phyloP scores from a whole-genome alignment of 345 rosid genomes.

The Gossypium rotundifolium region DNA sequence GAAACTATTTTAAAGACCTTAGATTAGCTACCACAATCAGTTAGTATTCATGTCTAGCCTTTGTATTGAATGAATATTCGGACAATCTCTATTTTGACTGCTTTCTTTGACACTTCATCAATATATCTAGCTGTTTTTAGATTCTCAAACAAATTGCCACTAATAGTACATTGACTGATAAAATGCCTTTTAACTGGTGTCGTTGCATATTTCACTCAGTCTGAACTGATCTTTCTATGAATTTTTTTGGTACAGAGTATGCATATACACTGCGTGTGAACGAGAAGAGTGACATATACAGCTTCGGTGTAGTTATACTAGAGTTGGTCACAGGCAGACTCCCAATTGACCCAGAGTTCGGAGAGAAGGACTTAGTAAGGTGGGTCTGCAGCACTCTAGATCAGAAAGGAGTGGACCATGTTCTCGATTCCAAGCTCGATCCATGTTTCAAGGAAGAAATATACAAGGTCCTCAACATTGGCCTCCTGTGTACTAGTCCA shows the following conservation, averaged over 20 bases:
- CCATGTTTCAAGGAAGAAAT: conserved; percentile 81
- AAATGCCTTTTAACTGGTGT: too few species aligned
- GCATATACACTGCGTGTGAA: conserved; percentile 94
- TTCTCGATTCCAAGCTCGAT: conserved; percentile 73
- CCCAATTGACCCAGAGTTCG: conserved; percentile 74
- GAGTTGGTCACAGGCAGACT: conserved; percentile 88
- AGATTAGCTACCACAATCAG: background rate
- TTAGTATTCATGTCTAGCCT: background rate
- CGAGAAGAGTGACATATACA: conserved; percentile 98
- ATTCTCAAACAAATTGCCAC: background rate
- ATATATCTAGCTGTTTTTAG: background rate
- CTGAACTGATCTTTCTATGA: background rate
- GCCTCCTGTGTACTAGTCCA: conserved; percentile 76
- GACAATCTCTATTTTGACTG: background rate
- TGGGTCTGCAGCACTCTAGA: conserved; percentile 81
- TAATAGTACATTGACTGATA: too few species aligned
- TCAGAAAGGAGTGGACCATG: conserved; percentile 76
- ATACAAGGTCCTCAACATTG: conserved; percentile 80
- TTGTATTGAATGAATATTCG: background rate
- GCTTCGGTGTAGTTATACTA: conserved; percentile 93
- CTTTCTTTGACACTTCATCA: background rate
- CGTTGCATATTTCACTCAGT: background rate
- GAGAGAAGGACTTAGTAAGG: conserved; percentile 88
- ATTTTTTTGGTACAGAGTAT: conserved; percentile 55
- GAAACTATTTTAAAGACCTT: background rate